Percentiles rank a stretch among this genome's conserved stretches.
Evolutionary conservation across 352 stramenopile species (phyloP).

Genomic region (Globisporangium recalcitrans): DNA sequence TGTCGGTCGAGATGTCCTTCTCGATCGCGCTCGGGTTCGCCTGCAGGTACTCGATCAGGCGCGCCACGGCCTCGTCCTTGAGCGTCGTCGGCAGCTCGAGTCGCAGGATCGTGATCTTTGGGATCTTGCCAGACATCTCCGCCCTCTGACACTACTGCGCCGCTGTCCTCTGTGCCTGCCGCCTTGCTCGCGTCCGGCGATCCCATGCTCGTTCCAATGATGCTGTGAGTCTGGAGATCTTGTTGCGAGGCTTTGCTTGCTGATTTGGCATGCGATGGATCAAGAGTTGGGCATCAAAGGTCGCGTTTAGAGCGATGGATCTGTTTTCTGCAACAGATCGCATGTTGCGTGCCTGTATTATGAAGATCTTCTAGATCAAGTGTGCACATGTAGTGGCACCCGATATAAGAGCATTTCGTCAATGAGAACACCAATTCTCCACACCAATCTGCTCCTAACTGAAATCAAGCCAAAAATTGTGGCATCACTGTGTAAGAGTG

Average conservation of each 20-base stretch:
- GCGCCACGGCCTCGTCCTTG: constrained; percentile 64
- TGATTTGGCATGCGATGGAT: too few species aligned
- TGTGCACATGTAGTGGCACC: too few species aligned
- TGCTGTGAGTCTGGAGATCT: neutral
- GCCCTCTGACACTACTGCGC: constrained; percentile 13
- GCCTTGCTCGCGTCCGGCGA: constrained; percentile 41
- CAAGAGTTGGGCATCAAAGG: constrained; percentile 2
- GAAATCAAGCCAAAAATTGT: too few species aligned
- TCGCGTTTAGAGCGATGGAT: neutral
- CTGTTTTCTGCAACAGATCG: too few species aligned
- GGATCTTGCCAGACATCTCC: constrained; percentile 25
- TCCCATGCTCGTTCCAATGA: constrained; percentile 25
- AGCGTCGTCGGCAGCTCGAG: constrained; percentile 61
- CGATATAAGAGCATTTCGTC: too few species aligned
- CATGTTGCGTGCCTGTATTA: neutral
- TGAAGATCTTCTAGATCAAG: too few species aligned
- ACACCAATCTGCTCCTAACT: too few species aligned
- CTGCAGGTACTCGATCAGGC: constrained; percentile 35
- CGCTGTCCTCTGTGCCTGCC: constrained; percentile 10
- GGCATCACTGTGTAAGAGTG: too few species aligned
- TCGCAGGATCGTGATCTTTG: constrained; percentile 61
- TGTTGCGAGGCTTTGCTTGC: neutral
- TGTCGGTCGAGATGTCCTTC: constrained; percentile 95
- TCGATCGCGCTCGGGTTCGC: constrained; percentile 27
- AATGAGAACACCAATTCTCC: too few species aligned